Evolutionary conservation across 108 stramenopile species (phyloP), one percentile per base, ranked within the genome.

Genomic region (Nitzschia inconspicua): DNA sequence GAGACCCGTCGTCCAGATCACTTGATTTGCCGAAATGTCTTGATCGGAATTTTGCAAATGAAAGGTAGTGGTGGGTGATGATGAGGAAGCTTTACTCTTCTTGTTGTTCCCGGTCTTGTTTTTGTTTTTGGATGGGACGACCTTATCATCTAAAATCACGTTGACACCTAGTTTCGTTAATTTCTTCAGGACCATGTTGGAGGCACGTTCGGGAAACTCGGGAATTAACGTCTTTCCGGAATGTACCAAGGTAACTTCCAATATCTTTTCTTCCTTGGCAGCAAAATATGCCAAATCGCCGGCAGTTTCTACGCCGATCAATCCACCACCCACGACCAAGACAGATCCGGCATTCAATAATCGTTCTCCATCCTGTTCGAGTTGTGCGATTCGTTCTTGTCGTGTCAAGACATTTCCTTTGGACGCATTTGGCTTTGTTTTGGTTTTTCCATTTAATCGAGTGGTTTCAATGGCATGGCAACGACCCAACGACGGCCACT

Each of bases 291-390:
- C 70, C 34, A 72, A 41, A 47, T 72, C 70, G 7, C 56, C 63
- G 5, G 70, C 70, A 13, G 65, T 48, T 44, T 72, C 70, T 18
- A 44, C 27, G 3, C 70, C 70, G 32, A 72, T 58, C 54, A 72
- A 58, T 40, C 70, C 70, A 7, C 70, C 70, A 41, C 70, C 70
- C 27, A 72, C 63, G 9, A 72, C 39, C 29, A 63, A 18, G 9
- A 72, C 63, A 24, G 41, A 40, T 30, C 58, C 32, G 41, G 61
- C 51, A 3, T 72, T 28, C 18, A 65, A 24, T 11, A 63, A 50
- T 25, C 29, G 30, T 28, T 55, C 13, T 3, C 63, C 55, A 19
- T 53, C 39, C 0, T 14, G 14, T 44, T 57, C 44, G 47, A 72
- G 20, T 14, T 50, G 52, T 19, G 31, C 56, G 3, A 47, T 27